These are phyloP conservation scores for Podosphaera aphanis DNA, from an alignment of 2,329 filamentous ascomycete species.

Conservation along the genomic window DNA sequence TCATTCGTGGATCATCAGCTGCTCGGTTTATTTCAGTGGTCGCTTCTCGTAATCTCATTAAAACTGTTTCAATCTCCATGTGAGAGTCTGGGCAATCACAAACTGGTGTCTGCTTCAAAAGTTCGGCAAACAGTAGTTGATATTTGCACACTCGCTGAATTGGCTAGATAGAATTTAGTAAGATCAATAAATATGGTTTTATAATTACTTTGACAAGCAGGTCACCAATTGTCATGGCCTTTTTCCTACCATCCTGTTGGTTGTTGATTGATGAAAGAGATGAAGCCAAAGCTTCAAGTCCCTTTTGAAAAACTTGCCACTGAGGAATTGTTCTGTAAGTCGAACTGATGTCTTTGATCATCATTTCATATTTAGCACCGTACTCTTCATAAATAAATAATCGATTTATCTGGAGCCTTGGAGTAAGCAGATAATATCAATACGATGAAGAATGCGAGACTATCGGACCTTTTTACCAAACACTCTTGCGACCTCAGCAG, in stretches of 20 bases:
- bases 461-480: slow-evolving; percentile 32
- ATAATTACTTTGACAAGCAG: slow-evolving; percentile 62
- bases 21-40: slow-evolving; percentile 64
- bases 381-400: slow-evolving; percentile 87
- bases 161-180: slow-evolving; percentile 29
- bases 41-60: slow-evolving; percentile 48
- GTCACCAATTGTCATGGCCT: slow-evolving; percentile 62
- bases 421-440: not conserved
- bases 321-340: slow-evolving; percentile 43
- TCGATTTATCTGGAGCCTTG: slow-evolving; percentile 37
- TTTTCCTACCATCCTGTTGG: slow-evolving; percentile 38
- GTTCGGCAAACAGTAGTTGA: slow-evolving; percentile 61
- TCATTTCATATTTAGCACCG: slow-evolving; percentile 66
- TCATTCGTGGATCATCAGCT: slow-evolving; percentile 51
- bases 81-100: slow-evolving; percentile 68
- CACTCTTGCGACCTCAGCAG: slow-evolving; percentile 34
- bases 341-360: slow-evolving; percentile 53
- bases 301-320: slow-evolving; percentile 63
- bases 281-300: slow-evolving; percentile 61
- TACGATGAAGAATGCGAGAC: not conserved
- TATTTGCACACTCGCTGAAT: slow-evolving; percentile 87
- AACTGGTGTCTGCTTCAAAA: slow-evolving; percentile 62
- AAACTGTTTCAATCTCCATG: slow-evolving; percentile 50
- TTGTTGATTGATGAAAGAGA: slow-evolving; percentile 48
- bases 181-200: not conserved